Conservation (phyloP, 2,329 filamentous ascomycete species). For the Teratosphaeria destructans region DNA sequence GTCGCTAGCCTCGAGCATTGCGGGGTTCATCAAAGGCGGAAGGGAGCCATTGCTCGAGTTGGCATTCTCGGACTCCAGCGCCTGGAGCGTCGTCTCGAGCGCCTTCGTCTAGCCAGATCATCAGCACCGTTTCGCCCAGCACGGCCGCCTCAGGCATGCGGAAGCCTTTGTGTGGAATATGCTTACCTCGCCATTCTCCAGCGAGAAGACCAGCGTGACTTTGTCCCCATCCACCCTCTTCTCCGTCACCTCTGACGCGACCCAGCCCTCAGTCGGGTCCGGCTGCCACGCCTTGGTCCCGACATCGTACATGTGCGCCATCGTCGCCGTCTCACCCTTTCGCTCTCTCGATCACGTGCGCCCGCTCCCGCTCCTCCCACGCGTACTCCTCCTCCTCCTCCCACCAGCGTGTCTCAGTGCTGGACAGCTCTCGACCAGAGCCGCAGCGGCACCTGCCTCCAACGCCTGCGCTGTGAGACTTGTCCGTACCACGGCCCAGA, state of each 20-base stretch:
- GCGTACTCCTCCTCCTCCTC: neutral
- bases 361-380: neutral
- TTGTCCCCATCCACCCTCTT: conserved; percentile 79
- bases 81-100: conserved; percentile 65
- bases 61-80: conserved; percentile 54
- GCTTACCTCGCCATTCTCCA: conserved; percentile 84
- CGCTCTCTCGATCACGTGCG: neutral
- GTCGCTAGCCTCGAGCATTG: conserved; percentile 96
- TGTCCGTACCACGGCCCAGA: neutral
- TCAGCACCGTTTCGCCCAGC: neutral
- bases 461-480: neutral
- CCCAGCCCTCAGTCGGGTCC: conserved; percentile 90
- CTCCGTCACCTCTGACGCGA: conserved; percentile 85
- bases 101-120: conserved; percentile 54
- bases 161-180: neutral
- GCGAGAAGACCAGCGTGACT: conserved; percentile 73
- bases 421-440: neutral
- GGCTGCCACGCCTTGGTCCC: conserved; percentile 98
- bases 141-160: neutral
- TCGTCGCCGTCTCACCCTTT: neutral
- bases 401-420: neutral
- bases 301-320: conserved; percentile 67
- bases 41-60: conserved; percentile 62
- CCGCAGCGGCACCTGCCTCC: neutral
- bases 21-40: conserved; percentile 92